Percentiles rank a stretch among this genome's conserved stretches.
Evolutionary conservation across 768 basidiomycete genomes (phyloP).

Genomic region (Boletus tomentosulus): DNA sequence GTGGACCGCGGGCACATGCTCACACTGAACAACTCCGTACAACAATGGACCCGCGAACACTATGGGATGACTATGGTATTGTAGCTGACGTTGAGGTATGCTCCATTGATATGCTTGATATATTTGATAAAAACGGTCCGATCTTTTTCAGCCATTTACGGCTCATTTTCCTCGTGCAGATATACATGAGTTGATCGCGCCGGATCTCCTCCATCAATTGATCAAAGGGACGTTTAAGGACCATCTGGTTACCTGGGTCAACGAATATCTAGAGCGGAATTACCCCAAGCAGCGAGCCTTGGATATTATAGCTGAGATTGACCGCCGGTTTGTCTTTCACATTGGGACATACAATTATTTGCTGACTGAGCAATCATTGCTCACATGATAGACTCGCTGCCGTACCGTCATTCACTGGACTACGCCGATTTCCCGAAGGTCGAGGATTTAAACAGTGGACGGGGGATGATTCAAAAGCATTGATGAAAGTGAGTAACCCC

Average conservation of each 20-base stretch:
- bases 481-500: constrained; percentile 27
- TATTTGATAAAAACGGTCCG: too few species aligned
- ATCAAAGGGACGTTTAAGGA: too few species aligned
- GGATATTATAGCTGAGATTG: neutral
- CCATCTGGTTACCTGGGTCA: neutral
- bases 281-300: too few species aligned
- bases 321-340: neutral
- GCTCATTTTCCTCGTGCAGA: neutral
- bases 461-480: constrained; percentile 34
- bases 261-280: neutral
- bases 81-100: neutral
- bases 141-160: neutral
- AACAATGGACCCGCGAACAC: neutral
- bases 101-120: too few species aligned
- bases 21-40: neutral
- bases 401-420: neutral
- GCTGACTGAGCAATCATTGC: too few species aligned
- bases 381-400: neutral
- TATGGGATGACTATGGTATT: neutral
- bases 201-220: neutral
- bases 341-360: neutral
- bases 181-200: neutral
- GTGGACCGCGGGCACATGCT: neutral
- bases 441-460: neutral
- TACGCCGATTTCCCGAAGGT: neutral